Evolutionary conservation across 2,329 filamentous ascomycete genomes (phyloP).

Genomic region (Ilyonectria sp.): DNA sequence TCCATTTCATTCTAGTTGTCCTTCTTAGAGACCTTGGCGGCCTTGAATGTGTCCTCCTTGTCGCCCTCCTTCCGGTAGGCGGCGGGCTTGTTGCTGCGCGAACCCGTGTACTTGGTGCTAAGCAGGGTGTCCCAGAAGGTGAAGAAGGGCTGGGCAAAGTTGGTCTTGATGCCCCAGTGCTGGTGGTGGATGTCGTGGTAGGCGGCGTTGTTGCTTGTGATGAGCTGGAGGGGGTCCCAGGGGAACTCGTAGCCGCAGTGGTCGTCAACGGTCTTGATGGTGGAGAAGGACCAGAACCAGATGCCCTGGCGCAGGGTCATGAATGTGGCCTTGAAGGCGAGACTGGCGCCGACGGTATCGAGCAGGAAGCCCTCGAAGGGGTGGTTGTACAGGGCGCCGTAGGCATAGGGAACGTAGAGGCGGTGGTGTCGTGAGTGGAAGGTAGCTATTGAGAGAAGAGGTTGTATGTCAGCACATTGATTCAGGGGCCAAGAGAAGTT

Average conservation of each 20-base stretch:
- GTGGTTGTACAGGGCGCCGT: slow-evolving; percentile 97
- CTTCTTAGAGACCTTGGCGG: slow-evolving; percentile 32
- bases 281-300: slow-evolving; percentile 89
- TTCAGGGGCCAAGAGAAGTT: slow-evolving; percentile 2
- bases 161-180: slow-evolving; percentile 98
- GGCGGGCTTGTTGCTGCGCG: slow-evolving; percentile 59
- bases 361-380: slow-evolving; percentile 94
- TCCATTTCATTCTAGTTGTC: slow-evolving; percentile 41
- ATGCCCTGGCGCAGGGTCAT: slow-evolving; percentile 92
- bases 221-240: slow-evolving; percentile 92
- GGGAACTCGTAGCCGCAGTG: slow-evolving; percentile 98
- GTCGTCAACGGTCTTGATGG: slow-evolving; percentile 97
- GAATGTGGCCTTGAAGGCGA: slow-evolving; percentile 85
- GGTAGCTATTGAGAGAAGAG: slow-evolving; percentile 72
- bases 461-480: slow-evolving; percentile 62
- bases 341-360: slow-evolving; percentile 88
- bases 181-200: slow-evolving; percentile 99
- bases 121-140: slow-evolving; percentile 93
- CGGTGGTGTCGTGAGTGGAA: slow-evolving; percentile 97
- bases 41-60: slow-evolving; percentile 38
- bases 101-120: slow-evolving; percentile 86
- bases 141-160: slow-evolving; percentile 93
- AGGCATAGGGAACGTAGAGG: slow-evolving; percentile 97
- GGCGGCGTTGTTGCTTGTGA: slow-evolving; percentile 94
- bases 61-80: slow-evolving; percentile 49